Percentiles rank a stretch among this genome's conserved stretches.
Conservation (phyloP, 2,329 filamentous ascomycete genomes). For the Botrytis paeoniae region DNA sequence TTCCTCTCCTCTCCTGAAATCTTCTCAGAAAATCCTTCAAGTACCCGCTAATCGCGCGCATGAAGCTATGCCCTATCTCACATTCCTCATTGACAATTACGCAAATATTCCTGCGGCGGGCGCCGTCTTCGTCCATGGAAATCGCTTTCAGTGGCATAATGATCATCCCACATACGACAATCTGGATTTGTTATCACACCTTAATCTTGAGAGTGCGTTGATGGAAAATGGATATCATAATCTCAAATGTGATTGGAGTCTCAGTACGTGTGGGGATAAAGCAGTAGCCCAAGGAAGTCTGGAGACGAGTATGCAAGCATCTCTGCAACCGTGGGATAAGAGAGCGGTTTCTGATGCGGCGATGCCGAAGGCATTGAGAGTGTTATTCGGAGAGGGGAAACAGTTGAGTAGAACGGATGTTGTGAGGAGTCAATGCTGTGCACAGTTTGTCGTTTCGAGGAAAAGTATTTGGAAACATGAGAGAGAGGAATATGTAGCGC, state of each 20-base stretch:
- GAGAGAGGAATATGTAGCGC: constrained; percentile 49
- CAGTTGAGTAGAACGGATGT: constrained; percentile 44
- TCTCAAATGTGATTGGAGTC: constrained; percentile 49
- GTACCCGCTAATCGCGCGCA: constrained; percentile 47
- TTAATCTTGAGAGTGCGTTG: constrained; percentile 43
- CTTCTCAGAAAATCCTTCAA: constrained; percentile 37
- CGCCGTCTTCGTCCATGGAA: constrained; percentile 45
- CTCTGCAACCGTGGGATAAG: constrained; percentile 44
- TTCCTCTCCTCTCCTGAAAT: constrained; percentile 31
- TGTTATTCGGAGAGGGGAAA: constrained; percentile 41
- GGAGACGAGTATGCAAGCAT: constrained; percentile 41
- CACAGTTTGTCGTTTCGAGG: constrained; percentile 52
- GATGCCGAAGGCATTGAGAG: constrained; percentile 38
- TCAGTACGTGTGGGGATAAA: constrained; percentile 41
- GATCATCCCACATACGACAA: constrained; percentile 46
- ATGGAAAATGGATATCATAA: constrained; percentile 45
- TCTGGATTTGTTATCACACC: constrained; percentile 39
- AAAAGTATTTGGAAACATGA: constrained; percentile 48
- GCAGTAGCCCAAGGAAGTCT: constrained; percentile 43
- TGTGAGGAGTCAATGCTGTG: constrained; percentile 51
- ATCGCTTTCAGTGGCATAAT: constrained; percentile 46
- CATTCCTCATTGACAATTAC: constrained; percentile 48
- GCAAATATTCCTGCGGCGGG: constrained; percentile 40
- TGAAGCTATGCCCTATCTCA: constrained; percentile 48
- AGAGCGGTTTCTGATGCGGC: constrained; percentile 41